Conservation (phyloP, 225 moss, liverwort and hornwort species). For the Polytrichum formosum region DNA sequence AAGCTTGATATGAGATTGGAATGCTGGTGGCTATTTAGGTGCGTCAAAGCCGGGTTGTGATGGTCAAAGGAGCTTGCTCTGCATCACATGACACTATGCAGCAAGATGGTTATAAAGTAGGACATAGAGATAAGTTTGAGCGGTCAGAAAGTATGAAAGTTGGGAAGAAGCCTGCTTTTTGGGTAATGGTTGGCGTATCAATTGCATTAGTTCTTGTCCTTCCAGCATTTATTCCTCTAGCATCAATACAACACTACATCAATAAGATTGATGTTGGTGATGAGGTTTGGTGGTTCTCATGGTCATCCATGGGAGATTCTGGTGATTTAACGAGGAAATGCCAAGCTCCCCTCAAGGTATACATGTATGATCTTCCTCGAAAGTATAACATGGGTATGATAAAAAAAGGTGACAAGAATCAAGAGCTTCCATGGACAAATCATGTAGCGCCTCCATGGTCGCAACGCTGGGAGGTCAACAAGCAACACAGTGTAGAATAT, state of each 20-base stretch:
- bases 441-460: slow-evolving; percentile 51
- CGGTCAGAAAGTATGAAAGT: slow-evolving; percentile 1
- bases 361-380: slow-evolving; percentile 74
- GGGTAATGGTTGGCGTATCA: slow-evolving; percentile 12
- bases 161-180: slow-evolving; percentile 12
- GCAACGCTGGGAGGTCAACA: slow-evolving; percentile 45
- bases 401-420: slow-evolving; percentile 26
- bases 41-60: too few relatives aligned
- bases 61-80: too few relatives aligned
- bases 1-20: too few relatives aligned
- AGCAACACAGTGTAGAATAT: slow-evolving; percentile 89
- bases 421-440: slow-evolving; percentile 72
- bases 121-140: too few relatives aligned
- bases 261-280: slow-evolving; percentile 11
- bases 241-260: slow-evolving; percentile 15
- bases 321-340: slow-evolving; percentile 4
- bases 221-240: slow-evolving; percentile 20
- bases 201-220: slow-evolving; percentile 16
- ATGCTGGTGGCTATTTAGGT: too few relatives aligned
- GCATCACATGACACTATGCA: too few relatives aligned
- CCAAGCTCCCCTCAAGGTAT: slow-evolving; percentile 47
- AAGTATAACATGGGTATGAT: slow-evolving; percentile 76
- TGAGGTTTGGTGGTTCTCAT: slow-evolving; percentile 9
- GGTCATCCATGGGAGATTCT: slow-evolving; percentile 10
- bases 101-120: too few relatives aligned